Evolutionary conservation across 495 filamentous ascomycete species (phyloP).

Genomic region (Oleoguttula mirabilis): DNA sequence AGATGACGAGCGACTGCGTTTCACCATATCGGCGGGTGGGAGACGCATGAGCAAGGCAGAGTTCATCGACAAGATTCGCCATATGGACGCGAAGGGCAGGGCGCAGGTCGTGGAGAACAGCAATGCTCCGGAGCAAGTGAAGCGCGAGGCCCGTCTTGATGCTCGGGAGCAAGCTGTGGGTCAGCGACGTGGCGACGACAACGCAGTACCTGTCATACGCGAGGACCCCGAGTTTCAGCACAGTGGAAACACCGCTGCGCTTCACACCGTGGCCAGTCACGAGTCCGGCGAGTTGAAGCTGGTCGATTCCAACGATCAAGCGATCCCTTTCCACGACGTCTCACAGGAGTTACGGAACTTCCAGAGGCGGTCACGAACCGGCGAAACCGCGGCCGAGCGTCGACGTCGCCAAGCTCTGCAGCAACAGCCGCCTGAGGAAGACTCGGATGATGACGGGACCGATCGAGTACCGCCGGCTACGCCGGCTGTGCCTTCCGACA

Average conservation of each 20-base stretch:
- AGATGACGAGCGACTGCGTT: slow-evolving; percentile 72
- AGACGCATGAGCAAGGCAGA: slow-evolving; percentile 81
- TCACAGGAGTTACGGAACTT: slow-evolving; percentile 22
- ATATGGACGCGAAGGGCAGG: slow-evolving; percentile 65
- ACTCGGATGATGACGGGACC: slow-evolving; percentile 49
- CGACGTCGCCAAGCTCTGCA: slow-evolving; percentile 29
- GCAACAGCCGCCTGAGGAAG: slow-evolving; percentile 16
- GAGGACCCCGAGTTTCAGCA: neutral
- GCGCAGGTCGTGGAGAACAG: slow-evolving; percentile 57
- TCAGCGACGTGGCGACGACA: slow-evolving; percentile 14
- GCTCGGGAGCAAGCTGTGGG: slow-evolving; percentile 35
- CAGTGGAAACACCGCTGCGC: slow-evolving; percentile 14
- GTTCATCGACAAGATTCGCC: slow-evolving; percentile 74
- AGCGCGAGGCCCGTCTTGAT: slow-evolving; percentile 44
- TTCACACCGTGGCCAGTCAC: slow-evolving; percentile 19
- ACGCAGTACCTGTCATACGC: slow-evolving; percentile 6
- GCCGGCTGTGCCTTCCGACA: too few relatives aligned
- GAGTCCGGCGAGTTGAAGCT: slow-evolving; percentile 23
- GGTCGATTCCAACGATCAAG: slow-evolving; percentile 24
- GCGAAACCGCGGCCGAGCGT: slow-evolving; percentile 25
- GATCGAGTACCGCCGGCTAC: slow-evolving; percentile 35
- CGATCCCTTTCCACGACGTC: slow-evolving; percentile 26
- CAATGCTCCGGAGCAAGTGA: slow-evolving; percentile 46
- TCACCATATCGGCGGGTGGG: slow-evolving; percentile 66
- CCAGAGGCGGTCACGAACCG: neutral